Conservation (phyloP, 2,329 filamentous ascomycete species). For the Hysterium pulicare region DNA sequence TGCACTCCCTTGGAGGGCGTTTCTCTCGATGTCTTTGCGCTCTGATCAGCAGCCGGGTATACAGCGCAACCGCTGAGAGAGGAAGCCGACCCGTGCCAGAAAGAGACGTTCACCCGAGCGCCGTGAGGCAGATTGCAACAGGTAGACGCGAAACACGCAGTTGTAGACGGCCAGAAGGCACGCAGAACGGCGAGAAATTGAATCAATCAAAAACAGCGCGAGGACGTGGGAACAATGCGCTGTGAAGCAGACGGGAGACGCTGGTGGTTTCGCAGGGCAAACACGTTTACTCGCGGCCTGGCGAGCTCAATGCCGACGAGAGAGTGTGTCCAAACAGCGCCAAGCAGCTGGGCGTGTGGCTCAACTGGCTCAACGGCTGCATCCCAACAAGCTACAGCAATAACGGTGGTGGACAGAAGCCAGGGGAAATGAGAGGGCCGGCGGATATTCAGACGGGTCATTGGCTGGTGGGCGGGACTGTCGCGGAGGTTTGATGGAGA, state of each 20-base stretch:
- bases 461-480: conserved; percentile 17
- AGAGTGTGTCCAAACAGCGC: conserved; percentile 1
- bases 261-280: conserved; percentile 32
- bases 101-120: conserved; percentile 19
- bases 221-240: conserved; percentile 5
- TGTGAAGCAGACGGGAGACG: conserved; percentile 34
- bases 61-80: conserved; percentile 10
- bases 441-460: conserved; percentile 27
- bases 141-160: conserved; percentile 3
- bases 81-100: conserved; percentile 22
- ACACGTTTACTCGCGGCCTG: conserved; percentile 5
- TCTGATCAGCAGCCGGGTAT: conserved; percentile 27
- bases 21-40: conserved; percentile 21
- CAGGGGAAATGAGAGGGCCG: conserved; percentile 7
- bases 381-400: conserved; percentile 10
- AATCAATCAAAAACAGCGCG: background rate
- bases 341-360: background rate
- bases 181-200: background rate
- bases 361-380: background rate
- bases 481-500: conserved; percentile 34
- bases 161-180: conserved; percentile 5
- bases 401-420: background rate
- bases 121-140: background rate
- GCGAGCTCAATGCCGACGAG: conserved; percentile 1
- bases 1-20: conserved; percentile 18